These are phyloP conservation scores for Tetrapisispora nanseiensis DNA, from an alignment of 805 yeast genomes.

Conservation along the genomic window DNA sequence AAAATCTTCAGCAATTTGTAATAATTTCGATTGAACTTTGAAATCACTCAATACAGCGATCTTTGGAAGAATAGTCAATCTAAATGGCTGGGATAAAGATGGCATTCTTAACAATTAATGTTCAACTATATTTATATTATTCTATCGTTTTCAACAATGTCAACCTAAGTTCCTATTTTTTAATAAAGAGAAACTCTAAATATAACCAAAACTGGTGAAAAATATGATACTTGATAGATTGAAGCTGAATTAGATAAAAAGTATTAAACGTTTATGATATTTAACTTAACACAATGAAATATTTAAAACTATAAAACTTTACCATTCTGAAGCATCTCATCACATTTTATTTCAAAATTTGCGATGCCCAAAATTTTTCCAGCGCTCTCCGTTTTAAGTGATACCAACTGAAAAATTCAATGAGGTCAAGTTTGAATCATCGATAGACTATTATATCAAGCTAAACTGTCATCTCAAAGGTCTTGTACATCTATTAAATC, in stretches of 20 bases:
- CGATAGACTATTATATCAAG: too few species aligned
- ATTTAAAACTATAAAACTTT: too few species aligned
- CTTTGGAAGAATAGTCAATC: conserved; percentile 27
- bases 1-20: conserved; percentile 21
- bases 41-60: conserved; percentile 21
- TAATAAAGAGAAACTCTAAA: too few species aligned
- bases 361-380: conserved; percentile 7
- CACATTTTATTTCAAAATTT: conserved; percentile 2
- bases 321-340: background rate
- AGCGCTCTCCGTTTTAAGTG: conserved; percentile 4
- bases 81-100: conserved; percentile 29
- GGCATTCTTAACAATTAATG: conserved; percentile 15
- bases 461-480: too few species aligned
- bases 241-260: too few species aligned
- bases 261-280: too few species aligned
- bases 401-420: too few species aligned
- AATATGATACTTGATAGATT: too few species aligned
- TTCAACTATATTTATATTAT: background rate
- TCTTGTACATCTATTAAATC: too few species aligned
- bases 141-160: background rate
- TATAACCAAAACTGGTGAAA: too few species aligned
- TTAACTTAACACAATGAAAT: too few species aligned
- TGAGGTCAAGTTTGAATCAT: too few species aligned
- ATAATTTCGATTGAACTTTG: conserved; percentile 14
- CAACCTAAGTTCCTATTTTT: background rate